A percentile compares a stretch with the other conserved stretches of the same genome.
Evolutionary conservation across 768 basidiomycete genomes (phyloP).

Genomic region (Calocera viscosa): DNA sequence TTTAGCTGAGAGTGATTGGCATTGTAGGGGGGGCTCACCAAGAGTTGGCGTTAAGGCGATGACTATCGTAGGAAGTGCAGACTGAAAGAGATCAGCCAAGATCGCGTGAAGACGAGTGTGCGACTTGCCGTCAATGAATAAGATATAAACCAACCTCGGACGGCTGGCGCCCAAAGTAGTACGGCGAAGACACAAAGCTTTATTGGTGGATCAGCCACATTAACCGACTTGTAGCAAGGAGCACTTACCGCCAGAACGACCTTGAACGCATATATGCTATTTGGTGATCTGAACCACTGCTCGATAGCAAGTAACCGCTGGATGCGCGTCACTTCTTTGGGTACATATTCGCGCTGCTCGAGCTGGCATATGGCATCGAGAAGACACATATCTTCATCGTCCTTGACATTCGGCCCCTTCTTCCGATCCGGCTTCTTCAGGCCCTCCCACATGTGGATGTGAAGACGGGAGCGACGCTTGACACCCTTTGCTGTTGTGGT

Average conservation of each 20-base stretch:
- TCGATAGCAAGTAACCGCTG: slow-evolving; percentile 16
- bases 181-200: slow-evolving; percentile 22
- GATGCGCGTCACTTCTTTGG: slow-evolving; percentile 12
- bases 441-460: slow-evolving; percentile 25
- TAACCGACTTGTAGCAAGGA: neutral
- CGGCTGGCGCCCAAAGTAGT: slow-evolving; percentile 21
- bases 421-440: slow-evolving; percentile 11
- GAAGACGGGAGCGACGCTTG: slow-evolving; percentile 15
- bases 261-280: slow-evolving; percentile 22
- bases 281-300: slow-evolving; percentile 12
- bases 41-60: slow-evolving; percentile 25
- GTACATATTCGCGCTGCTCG: slow-evolving; percentile 16
- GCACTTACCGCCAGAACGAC: slow-evolving; percentile 14
- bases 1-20: neutral
- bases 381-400: slow-evolving; percentile 16
- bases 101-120: neutral
- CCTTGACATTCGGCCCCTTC: no score
- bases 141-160: slow-evolving; percentile 22
- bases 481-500: slow-evolving; percentile 9
- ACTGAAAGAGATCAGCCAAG: neutral
- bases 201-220: neutral
- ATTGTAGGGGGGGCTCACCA: slow-evolving; percentile 12
- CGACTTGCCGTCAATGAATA: slow-evolving; percentile 19
- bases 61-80: slow-evolving; percentile 24
- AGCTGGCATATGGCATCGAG: slow-evolving; percentile 24